Evolutionary conservation across 768 basidiomycete genomes (phyloP).

Genomic region (Candolleomyces eurysporus): DNA sequence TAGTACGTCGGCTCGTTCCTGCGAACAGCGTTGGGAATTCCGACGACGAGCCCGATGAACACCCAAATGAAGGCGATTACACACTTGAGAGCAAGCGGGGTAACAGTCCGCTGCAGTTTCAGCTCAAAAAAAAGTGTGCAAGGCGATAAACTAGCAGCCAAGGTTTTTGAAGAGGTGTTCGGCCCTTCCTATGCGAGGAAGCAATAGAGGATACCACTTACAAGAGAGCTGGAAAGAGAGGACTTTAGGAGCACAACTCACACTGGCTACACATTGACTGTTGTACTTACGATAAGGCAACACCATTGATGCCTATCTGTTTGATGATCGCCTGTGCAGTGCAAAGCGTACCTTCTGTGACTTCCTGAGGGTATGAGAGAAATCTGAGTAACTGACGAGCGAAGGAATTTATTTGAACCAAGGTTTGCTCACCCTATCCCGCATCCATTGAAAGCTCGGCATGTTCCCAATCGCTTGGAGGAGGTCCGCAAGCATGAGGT

Average conservation of each 20-base stretch:
- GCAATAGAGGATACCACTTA: too few species aligned
- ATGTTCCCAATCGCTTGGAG: conserved; percentile 44
- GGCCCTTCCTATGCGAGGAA: too few species aligned
- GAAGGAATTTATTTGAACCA: not conserved
- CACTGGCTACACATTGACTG: too few species aligned
- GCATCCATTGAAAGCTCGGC: conserved; percentile 43
- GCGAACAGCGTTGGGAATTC: conserved; percentile 18
- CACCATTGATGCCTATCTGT: conserved; percentile 47
- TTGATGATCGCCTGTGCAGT: conserved; percentile 45
- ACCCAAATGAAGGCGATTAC: conserved; percentile 38
- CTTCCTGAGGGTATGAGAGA: conserved; percentile 11
- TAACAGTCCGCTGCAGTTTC: conserved; percentile 34
- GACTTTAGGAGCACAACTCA: too few species aligned
- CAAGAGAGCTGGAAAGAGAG: too few species aligned
- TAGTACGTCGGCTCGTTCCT: conserved; percentile 34
- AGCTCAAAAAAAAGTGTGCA: conserved; percentile 50
- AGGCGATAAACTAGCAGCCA: conserved; percentile 38
- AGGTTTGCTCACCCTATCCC: conserved; percentile 24
- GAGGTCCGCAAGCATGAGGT: conserved; percentile 46
- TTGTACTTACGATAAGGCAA: conserved; percentile 36
- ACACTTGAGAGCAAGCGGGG: conserved; percentile 28
- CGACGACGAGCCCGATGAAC: not conserved
- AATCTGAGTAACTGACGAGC: not conserved
- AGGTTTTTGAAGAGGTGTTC: too few species aligned
- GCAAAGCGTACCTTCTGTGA: conserved; percentile 39